Conservation (phyloP, 1,284 basidiomycete genomes). For the Pulchroboletus neoregius region DNA sequence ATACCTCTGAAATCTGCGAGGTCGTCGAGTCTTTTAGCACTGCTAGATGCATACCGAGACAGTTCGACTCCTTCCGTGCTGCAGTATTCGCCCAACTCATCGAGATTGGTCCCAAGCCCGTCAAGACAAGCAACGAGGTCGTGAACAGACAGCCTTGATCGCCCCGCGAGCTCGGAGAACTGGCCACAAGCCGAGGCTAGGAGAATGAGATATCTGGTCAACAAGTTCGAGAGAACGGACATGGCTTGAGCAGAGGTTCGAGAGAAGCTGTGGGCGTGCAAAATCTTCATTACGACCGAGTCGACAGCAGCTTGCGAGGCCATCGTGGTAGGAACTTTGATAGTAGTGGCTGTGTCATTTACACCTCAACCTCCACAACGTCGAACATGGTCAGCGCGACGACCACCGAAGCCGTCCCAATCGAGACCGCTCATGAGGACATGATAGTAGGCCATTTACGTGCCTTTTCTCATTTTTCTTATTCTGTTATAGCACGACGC, state of each 20-base stretch:
- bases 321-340: constrained; percentile 13
- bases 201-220: constrained; percentile 65
- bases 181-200: constrained; percentile 61
- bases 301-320: constrained; percentile 44
- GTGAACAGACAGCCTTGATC: constrained; percentile 47
- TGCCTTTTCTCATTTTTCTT: not conserved
- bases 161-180: constrained; percentile 68
- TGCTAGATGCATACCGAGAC: constrained; percentile 58
- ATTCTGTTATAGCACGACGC: constrained; percentile 77
- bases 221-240: constrained; percentile 63
- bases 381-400: constrained; percentile 35
- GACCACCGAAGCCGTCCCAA: constrained; percentile 66
- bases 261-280: constrained; percentile 72
- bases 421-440: constrained; percentile 92
- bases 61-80: constrained; percentile 61
- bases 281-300: constrained; percentile 58
- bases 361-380: too few relatives aligned
- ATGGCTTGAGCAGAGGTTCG: constrained; percentile 68
- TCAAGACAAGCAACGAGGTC: constrained; percentile 65
- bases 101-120: constrained; percentile 66
- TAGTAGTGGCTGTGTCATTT: constrained; percentile 18
- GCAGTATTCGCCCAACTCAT: constrained; percentile 64
- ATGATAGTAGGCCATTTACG: constrained; percentile 79
- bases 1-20: constrained; percentile 66
- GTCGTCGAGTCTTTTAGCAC: constrained; percentile 61